Conservation (phyloP, 768 basidiomycete genomes). For the Tylopilus intermedius region DNA sequence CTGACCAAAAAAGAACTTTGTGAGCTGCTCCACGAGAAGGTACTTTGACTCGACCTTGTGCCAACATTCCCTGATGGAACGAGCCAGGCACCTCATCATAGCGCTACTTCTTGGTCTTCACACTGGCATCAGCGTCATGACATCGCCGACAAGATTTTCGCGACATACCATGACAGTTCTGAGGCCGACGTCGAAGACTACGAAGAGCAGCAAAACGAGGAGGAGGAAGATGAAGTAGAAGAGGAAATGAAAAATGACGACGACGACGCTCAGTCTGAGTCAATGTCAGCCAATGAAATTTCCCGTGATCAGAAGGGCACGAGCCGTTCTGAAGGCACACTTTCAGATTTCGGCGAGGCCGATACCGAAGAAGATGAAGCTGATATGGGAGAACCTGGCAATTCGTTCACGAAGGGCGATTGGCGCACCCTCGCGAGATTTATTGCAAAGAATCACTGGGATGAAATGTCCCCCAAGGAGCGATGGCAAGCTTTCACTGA, state of each 20-base stretch:
- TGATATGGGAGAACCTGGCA: constrained; percentile 50
- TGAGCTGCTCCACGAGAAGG: constrained; percentile 54
- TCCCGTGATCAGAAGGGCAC: constrained; percentile 16
- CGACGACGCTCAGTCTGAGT: constrained; percentile 22
- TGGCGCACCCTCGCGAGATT: constrained; percentile 55
- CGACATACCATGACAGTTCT: constrained; percentile 26
- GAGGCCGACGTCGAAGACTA: constrained; percentile 33
- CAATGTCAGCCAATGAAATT: constrained; percentile 16
- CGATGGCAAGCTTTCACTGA: constrained; percentile 53
- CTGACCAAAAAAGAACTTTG: constrained; percentile 53
- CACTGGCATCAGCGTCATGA: constrained; percentile 65
- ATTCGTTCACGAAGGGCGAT: constrained; percentile 57
- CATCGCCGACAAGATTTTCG: constrained; percentile 59
- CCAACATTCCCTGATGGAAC: constrained; percentile 7
- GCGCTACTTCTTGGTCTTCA: constrained; percentile 56
- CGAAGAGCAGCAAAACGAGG: constrained; percentile 36
- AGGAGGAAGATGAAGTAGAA: constrained; percentile 26
- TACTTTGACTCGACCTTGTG: neutral
- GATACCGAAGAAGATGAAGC: constrained; percentile 28
- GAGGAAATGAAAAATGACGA: constrained; percentile 20
- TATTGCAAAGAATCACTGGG: constrained; percentile 49
- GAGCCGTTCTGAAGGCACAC: constrained; percentile 19
- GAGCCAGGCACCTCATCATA: constrained; percentile 62
- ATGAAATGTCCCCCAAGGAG: constrained; percentile 35
- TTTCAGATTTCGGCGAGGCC: constrained; percentile 18